A percentile compares a stretch with the other conserved stretches of the same genome.
These are phyloP conservation scores for Phytophthora cactorum DNA, from an alignment of 352 stramenopile species.

Conservation along the genomic window DNA sequence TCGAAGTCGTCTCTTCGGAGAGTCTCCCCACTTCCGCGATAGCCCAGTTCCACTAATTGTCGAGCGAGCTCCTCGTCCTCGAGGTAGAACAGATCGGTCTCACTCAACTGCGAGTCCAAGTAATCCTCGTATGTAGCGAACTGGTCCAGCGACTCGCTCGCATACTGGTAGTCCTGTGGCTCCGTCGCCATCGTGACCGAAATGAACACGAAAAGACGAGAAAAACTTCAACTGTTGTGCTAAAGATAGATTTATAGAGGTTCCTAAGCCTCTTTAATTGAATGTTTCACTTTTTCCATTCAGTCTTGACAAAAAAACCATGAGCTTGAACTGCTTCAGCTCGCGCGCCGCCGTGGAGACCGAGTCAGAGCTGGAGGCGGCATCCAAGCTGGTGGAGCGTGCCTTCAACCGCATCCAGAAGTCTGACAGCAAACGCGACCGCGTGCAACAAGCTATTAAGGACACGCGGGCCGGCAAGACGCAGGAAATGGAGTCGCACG, in stretches of 20 bases:
- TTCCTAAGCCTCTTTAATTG: slow-evolving; percentile 11
- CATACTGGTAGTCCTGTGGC: slow-evolving; percentile 70
- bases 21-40: slow-evolving; percentile 93
- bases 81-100: slow-evolving; percentile 95
- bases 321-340: slow-evolving; percentile 79
- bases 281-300: slow-evolving; percentile 22
- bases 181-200: slow-evolving; percentile 46
- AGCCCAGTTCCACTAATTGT: slow-evolving; percentile 94
- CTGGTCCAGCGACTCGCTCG: slow-evolving; percentile 86
- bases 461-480: slow-evolving; percentile 40
- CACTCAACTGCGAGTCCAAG: slow-evolving; percentile 91
- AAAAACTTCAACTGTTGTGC: slow-evolving; percentile 31
- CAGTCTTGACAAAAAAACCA: slow-evolving; percentile 22
- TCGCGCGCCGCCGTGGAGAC: slow-evolving; percentile 52
- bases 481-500: slow-evolving; percentile 54
- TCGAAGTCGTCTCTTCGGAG: slow-evolving; percentile 94
- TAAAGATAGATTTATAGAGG: background rate
- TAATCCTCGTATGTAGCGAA: slow-evolving; percentile 96
- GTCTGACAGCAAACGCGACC: slow-evolving; percentile 52
- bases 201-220: slow-evolving; percentile 21
- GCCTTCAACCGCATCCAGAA: slow-evolving; percentile 65
- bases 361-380: slow-evolving; percentile 72
- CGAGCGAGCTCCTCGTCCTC: slow-evolving; percentile 94
- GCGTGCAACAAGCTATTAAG: slow-evolving; percentile 49
- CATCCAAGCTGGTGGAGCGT: slow-evolving; percentile 68